A percentile compares a stretch with the other conserved stretches of the same genome.
phyloP scores from a whole-genome alignment of 768 basidiomycete species.

The Amanita muscaria region DNA sequence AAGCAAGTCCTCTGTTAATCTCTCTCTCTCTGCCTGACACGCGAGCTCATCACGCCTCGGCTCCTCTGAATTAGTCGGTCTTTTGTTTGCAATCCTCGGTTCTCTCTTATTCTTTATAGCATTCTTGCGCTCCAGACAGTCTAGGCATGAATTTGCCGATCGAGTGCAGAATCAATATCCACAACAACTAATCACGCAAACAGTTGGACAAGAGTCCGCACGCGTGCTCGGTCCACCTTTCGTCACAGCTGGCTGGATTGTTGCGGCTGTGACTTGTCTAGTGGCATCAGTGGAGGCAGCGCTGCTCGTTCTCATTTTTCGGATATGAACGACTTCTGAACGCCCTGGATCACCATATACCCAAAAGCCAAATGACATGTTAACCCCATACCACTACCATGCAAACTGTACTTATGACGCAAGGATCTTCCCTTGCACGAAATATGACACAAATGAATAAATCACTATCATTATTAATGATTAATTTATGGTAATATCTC shows the following conservation, averaged over 20 bases:
- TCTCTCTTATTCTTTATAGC: constrained; percentile 48
- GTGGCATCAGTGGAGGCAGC: constrained; percentile 59
- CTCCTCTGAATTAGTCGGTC: constrained; percentile 31
- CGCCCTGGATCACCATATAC: too few relatives aligned
- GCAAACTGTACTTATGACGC: too few relatives aligned
- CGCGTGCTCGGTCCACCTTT: constrained; percentile 73
- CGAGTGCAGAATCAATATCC: constrained; percentile 14
- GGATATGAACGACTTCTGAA: constrained; percentile 2
- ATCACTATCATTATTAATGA: too few relatives aligned
- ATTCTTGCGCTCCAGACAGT: constrained; percentile 54
- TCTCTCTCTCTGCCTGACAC: too few relatives aligned
- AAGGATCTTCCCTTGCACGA: too few relatives aligned
- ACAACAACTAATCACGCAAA: constrained; percentile 30
- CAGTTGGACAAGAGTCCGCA: constrained; percentile 50
- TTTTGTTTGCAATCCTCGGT: constrained; percentile 58
- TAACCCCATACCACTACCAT: too few relatives aligned
- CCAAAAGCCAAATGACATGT: too few relatives aligned
- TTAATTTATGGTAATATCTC: too few relatives aligned
- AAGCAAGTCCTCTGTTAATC: constrained; percentile 37
- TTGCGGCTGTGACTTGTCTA: constrained; percentile 48
- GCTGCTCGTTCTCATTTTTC: constrained; percentile 49
- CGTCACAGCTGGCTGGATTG: constrained; percentile 71
- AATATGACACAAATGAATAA: too few relatives aligned
- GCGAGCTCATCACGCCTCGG: neutral
- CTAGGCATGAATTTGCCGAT: constrained; percentile 74